Base-by-base conservation (phyloP, 371 early-diverging fungal species). In the Rhizopus delemar region DNA sequence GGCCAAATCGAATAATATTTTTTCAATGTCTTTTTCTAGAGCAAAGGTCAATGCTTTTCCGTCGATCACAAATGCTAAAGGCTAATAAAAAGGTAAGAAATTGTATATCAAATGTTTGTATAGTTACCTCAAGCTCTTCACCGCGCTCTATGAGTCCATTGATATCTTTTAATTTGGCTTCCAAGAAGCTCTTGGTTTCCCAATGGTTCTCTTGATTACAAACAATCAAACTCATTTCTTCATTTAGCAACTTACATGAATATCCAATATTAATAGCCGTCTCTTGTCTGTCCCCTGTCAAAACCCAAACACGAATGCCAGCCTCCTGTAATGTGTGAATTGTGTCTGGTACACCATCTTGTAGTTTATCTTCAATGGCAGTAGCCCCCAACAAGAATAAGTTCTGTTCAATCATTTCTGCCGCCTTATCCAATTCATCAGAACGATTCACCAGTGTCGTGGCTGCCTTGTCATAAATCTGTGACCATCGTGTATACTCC, bases 281-380 rank as follows among this genome's bases (percentile, higher is more conserved):
- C 79, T 95, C 95, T 80, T 91, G 92, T 65, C 94, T 84, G 79
- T 97, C 94, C 49, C 97, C 95, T 3, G 94, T 95, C 59, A 95
- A 66, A 49, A 99, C 96, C 99, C 99, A 99, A 31, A 98, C 88
- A 62, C 89, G 91, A 69, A 93, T 93, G 5, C 97, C 97, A 8
- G 98, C 98, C 66, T 92, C 90, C 54, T 90, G 92, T 51, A 99
- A 77, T n/a, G 93, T 93, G 66, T 91, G 87, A 58, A 99, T 96
- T 0, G 99, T 96, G 60, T 96, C 94, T 5, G 96, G 95, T 1
- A 98, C 99, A 57, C 95, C 95, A 58, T 98, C 98, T 82, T 99
- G 99, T 8, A 99, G 78, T 71, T 91, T 91, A 74, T 99, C 99
- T 79, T 99, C 99, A 67, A 99, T 98, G 12, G 98, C 99, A 4